phyloP scores from a whole-genome alignment of 495 filamentous ascomycete species.

The Durotheca rogersii region DNA sequence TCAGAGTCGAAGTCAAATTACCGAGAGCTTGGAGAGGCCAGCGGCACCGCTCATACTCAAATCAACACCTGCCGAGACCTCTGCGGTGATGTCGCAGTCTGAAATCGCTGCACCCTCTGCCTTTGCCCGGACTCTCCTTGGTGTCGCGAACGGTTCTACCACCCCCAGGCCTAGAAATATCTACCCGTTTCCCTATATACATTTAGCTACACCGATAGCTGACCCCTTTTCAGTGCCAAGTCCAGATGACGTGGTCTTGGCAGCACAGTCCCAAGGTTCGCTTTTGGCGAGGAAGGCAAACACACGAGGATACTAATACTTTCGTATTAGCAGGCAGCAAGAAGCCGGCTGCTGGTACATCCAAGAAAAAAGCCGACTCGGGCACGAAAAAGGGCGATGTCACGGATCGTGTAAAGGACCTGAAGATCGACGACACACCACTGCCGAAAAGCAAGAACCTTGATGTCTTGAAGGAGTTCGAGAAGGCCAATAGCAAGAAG shows the following conservation, averaged over 20 bases:
- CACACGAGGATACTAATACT: conserved; percentile 43
- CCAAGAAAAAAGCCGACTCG: conserved; percentile 38
- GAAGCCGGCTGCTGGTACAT: conserved; percentile 32
- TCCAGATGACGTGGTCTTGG: conserved; percentile 86
- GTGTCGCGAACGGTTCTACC: conserved; percentile 32
- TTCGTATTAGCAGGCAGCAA: conserved; percentile 50
- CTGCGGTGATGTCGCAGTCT: not conserved
- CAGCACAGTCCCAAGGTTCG: conserved; percentile 91
- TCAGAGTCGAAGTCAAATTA: conserved; percentile 1
- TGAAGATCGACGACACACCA: conserved; percentile 68
- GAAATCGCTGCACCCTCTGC: conserved; percentile 53
- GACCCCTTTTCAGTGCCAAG: conserved; percentile 84
- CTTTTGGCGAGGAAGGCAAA: conserved; percentile 41
- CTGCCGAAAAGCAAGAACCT: conserved; percentile 82
- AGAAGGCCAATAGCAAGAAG: conserved; percentile 72
- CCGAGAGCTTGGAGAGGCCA: not conserved
- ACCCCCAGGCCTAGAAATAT: conserved; percentile 41
- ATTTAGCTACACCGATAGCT: conserved; percentile 37
- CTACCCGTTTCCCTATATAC: conserved; percentile 56
- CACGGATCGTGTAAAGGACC: conserved; percentile 52
- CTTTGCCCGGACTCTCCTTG: conserved; percentile 71
- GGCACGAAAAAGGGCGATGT: conserved; percentile 39
- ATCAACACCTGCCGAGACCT: not conserved
- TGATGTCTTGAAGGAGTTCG: conserved; percentile 79
- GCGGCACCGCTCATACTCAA: not conserved